Base-by-base conservation (phyloP, 2,329 filamentous ascomycete genomes). In the Sphaerostilbella broomeana region DNA sequence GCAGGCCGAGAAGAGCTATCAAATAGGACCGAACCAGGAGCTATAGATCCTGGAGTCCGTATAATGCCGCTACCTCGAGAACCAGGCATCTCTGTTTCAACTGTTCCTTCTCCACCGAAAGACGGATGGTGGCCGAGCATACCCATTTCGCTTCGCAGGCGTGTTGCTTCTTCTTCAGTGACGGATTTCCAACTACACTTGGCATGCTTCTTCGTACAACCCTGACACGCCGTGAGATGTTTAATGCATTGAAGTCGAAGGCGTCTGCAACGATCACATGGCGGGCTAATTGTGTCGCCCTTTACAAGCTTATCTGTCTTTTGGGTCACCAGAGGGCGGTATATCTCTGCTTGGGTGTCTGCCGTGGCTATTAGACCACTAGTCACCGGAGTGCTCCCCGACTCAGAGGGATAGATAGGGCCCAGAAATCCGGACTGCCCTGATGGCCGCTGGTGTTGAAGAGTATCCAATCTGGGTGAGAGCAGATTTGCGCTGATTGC, bases 171-270 rank as follows among this genome's bases (percentile, higher is more conserved):
- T 3, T 83, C 81, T 21, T 86, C 78, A 12, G 77, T 79, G n/a
- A 92, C 77, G 30, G 84, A 79, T 49, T 81, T 84, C 87, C 87
- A 94, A 11, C 79, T 81, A 58, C 87, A 94, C 53, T 88, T 89
- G 15, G 86, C 86, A 57, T 94, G 87, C 58, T 94, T 94, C 58
- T 86, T 89, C 0, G 87, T 94, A 59, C 87, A 94, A 16, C 86
- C 86, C 59, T 83, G 78, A 55, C 88, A 94, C 7, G 86, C 86
- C 0, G 86, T 94, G 26, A 92, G 68, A 47, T 94, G 85, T 62
- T 94, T 94, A 33, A 89, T 68, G 46, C 87, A 94, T 42, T 86
- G 78, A 64, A 88, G 85, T 48, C 84, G 80, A 12, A 94, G 68
- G 20, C 87, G 73, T 30, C 87, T 74, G 57, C 87, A 94, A 25